Percentiles rank a stretch among this genome's conserved stretches.
Conservation (phyloP, 148 eudicot genomes). For the Rhododendron mucronatum region DNA sequence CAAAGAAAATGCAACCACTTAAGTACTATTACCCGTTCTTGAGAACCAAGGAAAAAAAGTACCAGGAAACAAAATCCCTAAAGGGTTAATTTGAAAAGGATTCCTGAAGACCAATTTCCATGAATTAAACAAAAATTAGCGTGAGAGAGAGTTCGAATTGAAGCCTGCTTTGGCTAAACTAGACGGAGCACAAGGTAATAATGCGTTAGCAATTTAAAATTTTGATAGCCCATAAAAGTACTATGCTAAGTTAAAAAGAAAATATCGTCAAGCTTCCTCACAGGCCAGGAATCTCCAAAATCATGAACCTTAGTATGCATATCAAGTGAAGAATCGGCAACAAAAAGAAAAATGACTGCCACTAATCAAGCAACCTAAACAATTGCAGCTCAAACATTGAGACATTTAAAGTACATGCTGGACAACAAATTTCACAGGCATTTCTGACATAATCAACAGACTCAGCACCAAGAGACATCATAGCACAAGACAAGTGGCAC, state of each 20-base stretch:
- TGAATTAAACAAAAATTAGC: not conserved
- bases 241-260: not conserved
- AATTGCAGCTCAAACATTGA: not conserved
- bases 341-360: not conserved
- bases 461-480: not conserved
- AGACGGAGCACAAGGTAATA: not conserved
- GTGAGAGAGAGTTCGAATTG: not conserved
- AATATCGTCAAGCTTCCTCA: not conserved
- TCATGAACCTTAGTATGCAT: not conserved
- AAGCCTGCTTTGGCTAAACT: not conserved
- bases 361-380: not conserved
- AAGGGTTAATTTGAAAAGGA: not conserved
- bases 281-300: not conserved
- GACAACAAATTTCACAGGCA: slow-evolving; percentile 1
- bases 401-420: not conserved
- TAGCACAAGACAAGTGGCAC: not conserved
- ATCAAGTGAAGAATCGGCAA: not conserved
- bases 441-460: not conserved
- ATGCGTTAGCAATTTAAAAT: not conserved
- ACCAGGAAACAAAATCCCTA: not conserved
- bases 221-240: not conserved
- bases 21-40: not conserved
- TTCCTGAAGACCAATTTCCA: not conserved
- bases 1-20: not conserved
- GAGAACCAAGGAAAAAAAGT: not conserved